Evolutionary conservation across 2,329 filamentous ascomycete genomes (phyloP).

Genomic region (Colletotrichum echinochloae): DNA sequence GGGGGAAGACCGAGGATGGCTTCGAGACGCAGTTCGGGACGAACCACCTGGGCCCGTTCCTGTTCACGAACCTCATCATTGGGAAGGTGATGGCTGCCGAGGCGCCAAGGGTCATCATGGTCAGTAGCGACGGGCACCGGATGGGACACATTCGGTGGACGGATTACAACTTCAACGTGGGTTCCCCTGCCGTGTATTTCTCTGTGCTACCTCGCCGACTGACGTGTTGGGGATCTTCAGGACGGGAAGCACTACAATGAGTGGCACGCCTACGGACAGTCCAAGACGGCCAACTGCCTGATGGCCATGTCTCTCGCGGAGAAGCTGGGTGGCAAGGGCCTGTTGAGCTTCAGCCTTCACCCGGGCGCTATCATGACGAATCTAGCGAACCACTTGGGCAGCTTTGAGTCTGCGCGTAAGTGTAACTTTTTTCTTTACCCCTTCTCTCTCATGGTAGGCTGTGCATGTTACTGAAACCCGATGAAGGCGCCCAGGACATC

Average conservation of each 20-base stretch:
- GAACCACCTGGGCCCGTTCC: slow-evolving; percentile 55
- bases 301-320: slow-evolving; percentile 48
- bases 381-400: slow-evolving; percentile 33
- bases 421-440: neutral
- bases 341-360: slow-evolving; percentile 50
- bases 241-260: slow-evolving; percentile 43
- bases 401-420: slow-evolving; percentile 22
- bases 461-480: neutral
- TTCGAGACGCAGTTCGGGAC: slow-evolving; percentile 53
- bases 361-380: slow-evolving; percentile 48
- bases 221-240: neutral
- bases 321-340: slow-evolving; percentile 47
- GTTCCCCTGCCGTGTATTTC: neutral
- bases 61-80: slow-evolving; percentile 55
- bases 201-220: neutral
- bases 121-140: slow-evolving; percentile 59
- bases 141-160: slow-evolving; percentile 56
- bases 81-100: slow-evolving; percentile 46
- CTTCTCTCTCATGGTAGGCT: fast-evolving
- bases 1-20: slow-evolving; percentile 50
- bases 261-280: slow-evolving; percentile 46
- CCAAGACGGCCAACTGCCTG: slow-evolving; percentile 48
- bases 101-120: slow-evolving; percentile 54
- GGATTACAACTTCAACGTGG: slow-evolving; percentile 58
- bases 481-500: slow-evolving; percentile 44